A percentile compares a stretch with the other conserved stretches of the same genome.
phyloP scores from a whole-genome alignment of 345 rosid species.

The Populus ilicifolia region DNA sequence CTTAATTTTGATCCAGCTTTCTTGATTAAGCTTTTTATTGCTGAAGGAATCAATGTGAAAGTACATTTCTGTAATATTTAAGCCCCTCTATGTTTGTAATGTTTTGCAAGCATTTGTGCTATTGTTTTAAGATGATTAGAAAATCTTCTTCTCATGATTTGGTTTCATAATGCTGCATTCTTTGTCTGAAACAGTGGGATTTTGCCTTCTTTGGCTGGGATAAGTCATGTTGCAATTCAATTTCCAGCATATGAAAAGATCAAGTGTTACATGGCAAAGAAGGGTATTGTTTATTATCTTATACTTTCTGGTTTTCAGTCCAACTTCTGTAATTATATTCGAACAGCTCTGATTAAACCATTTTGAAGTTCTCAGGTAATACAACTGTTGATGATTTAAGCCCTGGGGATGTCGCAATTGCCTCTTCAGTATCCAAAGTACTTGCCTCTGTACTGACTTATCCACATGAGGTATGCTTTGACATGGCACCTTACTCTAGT shows the following conservation, averaged over 20 bases:
- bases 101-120: conserved; percentile 2
- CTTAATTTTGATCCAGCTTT: not conserved
- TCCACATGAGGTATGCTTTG: conserved; percentile 78
- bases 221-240: conserved; percentile 94
- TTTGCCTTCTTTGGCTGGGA: conserved; percentile 84
- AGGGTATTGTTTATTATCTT: conserved; percentile 38
- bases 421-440: conserved; percentile 79
- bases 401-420: conserved; percentile 61
- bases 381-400: conserved; percentile 57
- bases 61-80: not conserved
- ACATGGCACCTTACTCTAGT: not conserved
- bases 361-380: conserved; percentile 44
- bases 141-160: not conserved
- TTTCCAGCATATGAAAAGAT: conserved; percentile 91
- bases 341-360: conserved; percentile 24
- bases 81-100: not conserved
- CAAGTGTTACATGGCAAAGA: conserved; percentile 69
- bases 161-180: conserved; percentile 5
- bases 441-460: conserved; percentile 77
- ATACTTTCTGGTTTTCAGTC: not conserved
- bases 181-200: conserved; percentile 67
- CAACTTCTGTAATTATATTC: not conserved
- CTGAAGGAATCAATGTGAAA: not conserved
- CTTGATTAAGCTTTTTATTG: not conserved
- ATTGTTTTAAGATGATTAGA: not conserved